Evolutionary conservation across 768 basidiomycete genomes (phyloP), one percentile per base, ranked within the genome.

Genomic region (Termitomyces eurrhizus): DNA sequence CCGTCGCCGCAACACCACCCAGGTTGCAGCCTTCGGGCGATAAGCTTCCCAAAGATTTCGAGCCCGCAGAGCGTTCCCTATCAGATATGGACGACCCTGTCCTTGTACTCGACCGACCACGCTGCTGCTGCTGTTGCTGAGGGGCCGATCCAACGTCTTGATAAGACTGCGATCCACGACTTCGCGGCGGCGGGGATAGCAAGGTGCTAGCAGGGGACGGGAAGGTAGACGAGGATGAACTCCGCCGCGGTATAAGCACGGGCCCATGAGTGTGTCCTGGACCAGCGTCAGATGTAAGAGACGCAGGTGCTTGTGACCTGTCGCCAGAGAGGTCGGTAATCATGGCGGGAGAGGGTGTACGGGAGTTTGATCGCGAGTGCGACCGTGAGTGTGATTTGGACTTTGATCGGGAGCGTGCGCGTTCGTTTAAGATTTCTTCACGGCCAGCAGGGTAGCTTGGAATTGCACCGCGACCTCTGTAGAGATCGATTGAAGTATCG

Each of bases 71-170:
- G 8, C 70, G 70, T 16, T 80, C 80, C 9, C 81, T 75, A 62
- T 84, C 84, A 54, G 81, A 83, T 48, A 79, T 73, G 32, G 83
- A 83, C 1, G 85, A 82, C 16, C 84, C 76, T 7, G 80, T 80
- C 42, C 84, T 80, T 21, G 83, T 78, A 52, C 74, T 74, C 45
- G 85, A 85, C 24, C 86, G 77, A 3, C 87, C 86, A 14, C 87
- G 80, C 54, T 74, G 71, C 58, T 71, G 62, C 52, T 50, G 57
- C 36, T 54, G 54, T 18, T 54, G 35, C 51, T 35, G 51, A 35
- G 35, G 51, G 11, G 52, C 42, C 24, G 50, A 56, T 6, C 46
- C 64, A 33, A 66, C 54, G 33, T 68, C 67, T 41, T 69, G 65
- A 49, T 62, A 58, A n/a, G 67, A 65, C 21, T 62, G 69, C 41